phyloP scores from a whole-genome alignment of 2,329 filamentous ascomycete species.

The Chaetothyriales sp. region DNA sequence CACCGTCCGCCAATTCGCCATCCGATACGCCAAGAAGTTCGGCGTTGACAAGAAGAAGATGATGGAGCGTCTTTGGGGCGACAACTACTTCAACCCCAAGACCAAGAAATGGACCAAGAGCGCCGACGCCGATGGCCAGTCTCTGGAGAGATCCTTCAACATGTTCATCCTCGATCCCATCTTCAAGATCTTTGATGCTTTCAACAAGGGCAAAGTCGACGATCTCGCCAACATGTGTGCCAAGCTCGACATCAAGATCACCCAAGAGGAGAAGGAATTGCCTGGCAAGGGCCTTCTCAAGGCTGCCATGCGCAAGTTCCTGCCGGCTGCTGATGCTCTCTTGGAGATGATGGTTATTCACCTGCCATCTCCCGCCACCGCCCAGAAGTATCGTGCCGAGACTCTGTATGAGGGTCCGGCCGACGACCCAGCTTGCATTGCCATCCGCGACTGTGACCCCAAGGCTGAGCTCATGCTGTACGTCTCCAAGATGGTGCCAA shows the following conservation, averaged over 20 bases:
- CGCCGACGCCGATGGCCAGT: conserved; percentile 69
- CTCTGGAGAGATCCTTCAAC: conserved; percentile 96
- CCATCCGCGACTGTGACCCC: conserved; percentile 96
- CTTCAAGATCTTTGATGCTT: conserved; percentile 92
- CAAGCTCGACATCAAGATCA: conserved; percentile 93
- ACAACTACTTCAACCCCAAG: conserved; percentile 99
- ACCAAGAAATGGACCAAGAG: conserved; percentile 99
- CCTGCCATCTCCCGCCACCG: conserved; percentile 86
- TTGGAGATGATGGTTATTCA: conserved; percentile 99
- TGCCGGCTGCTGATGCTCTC: conserved; percentile 93
- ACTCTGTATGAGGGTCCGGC: conserved; percentile 95
- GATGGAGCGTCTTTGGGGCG: conserved; percentile 99
- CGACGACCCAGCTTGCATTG: conserved; percentile 85
- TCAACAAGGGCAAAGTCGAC: conserved; percentile 99
- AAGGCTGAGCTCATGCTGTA: conserved; percentile 99
- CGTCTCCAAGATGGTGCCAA: conserved; percentile 99
- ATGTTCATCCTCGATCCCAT: conserved; percentile 99
- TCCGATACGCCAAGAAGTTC: conserved; percentile 98
- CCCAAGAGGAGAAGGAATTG: conserved; percentile 72
- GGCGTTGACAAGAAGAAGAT: conserved; percentile 99
- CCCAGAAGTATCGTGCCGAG: conserved; percentile 95
- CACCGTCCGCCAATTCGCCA: conserved; percentile 94
- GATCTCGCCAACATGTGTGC: conserved; percentile 69
- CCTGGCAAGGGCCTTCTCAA: conserved; percentile 98
- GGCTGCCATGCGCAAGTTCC: conserved; percentile 96